Conservation (phyloP, 768 basidiomycete species). For the Grammothele lineata region DNA sequence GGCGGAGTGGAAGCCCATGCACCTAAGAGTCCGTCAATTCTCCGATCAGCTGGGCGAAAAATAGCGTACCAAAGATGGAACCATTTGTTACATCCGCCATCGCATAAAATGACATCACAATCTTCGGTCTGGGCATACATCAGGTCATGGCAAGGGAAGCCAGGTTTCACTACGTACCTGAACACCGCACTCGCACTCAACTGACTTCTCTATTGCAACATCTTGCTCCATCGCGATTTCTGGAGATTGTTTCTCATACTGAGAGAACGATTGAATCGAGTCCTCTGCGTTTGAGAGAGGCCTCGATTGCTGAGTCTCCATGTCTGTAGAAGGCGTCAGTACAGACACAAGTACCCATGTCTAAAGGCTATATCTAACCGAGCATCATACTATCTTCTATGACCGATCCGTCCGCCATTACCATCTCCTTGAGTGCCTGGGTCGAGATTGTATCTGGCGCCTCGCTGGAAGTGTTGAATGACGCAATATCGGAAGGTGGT, state of each 20-base stretch:
- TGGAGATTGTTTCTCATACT: constrained; percentile 1
- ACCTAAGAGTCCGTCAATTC: constrained; percentile 35
- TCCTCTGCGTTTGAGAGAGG: constrained; percentile 11
- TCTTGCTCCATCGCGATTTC: constrained; percentile 11
- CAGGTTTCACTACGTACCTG: constrained; percentile 45
- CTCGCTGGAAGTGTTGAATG: background rate
- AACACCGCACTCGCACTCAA: constrained; percentile 70
- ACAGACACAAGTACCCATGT: too few species aligned
- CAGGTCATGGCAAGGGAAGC: too few species aligned
- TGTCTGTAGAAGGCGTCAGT: constrained; percentile 20
- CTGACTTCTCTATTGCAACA: constrained; percentile 17
- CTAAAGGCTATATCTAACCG: constrained; percentile 26
- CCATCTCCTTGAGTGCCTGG: constrained; percentile 33
- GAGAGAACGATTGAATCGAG: constrained; percentile 38
- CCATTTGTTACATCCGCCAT: constrained; percentile 70
- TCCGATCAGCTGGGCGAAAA: background rate
- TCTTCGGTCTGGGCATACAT: constrained; percentile 46
- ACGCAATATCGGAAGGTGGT: constrained; percentile 22
- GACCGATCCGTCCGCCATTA: constrained; percentile 16
- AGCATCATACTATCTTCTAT: constrained; percentile 44
- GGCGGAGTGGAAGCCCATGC: constrained; percentile 63
- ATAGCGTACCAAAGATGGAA: constrained; percentile 66
- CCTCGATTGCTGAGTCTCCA: constrained; percentile 26
- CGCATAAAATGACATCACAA: constrained; percentile 51
- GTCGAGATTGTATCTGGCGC: constrained; percentile 31